phyloP scores from a whole-genome alignment of 2,329 filamentous ascomycete genomes.

The Orbilia ellipsospora region DNA sequence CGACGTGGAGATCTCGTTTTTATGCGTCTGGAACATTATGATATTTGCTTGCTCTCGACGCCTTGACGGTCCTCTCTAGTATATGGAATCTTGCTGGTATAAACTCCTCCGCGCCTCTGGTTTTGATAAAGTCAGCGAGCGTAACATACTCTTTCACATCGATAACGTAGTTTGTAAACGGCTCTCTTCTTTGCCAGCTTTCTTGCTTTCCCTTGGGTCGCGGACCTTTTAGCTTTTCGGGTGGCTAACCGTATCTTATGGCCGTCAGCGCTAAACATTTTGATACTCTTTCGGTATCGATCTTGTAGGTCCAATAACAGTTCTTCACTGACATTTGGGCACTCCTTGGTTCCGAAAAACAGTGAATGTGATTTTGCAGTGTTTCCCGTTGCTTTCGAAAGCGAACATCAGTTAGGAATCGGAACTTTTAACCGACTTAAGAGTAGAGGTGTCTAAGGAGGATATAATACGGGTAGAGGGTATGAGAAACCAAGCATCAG shows the following conservation, averaged over 20 bases:
- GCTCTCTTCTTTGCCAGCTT: background rate
- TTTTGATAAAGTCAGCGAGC: constrained; percentile 9
- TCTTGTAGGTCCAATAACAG: background rate
- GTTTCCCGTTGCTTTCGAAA: background rate
- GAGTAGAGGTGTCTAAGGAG: background rate
- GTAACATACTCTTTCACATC: background rate
- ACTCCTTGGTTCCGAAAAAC: background rate
- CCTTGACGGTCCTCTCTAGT: constrained; percentile 9
- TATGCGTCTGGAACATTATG: constrained; percentile 3
- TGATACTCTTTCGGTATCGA: background rate
- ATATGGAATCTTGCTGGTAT: constrained; percentile 4
- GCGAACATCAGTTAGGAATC: background rate
- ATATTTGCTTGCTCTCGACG: constrained; percentile 6
- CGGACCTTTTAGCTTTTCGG: constrained; percentile 5
- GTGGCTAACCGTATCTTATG: constrained; percentile 13
- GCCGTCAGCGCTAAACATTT: constrained; percentile 3
- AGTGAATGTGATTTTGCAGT: background rate
- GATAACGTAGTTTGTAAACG: constrained; percentile 13
- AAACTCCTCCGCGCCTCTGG: background rate
- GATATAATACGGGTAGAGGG: background rate
- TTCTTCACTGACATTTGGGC: background rate
- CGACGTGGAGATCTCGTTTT: constrained; percentile 6
- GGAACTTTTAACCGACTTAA: background rate
- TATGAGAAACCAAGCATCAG: background rate
- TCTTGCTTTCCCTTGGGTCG: background rate